Percentiles rank a stretch among this genome's conserved stretches.
phyloP scores from a whole-genome alignment of 1,284 basidiomycete species.

The Termitomyces sp. region DNA sequence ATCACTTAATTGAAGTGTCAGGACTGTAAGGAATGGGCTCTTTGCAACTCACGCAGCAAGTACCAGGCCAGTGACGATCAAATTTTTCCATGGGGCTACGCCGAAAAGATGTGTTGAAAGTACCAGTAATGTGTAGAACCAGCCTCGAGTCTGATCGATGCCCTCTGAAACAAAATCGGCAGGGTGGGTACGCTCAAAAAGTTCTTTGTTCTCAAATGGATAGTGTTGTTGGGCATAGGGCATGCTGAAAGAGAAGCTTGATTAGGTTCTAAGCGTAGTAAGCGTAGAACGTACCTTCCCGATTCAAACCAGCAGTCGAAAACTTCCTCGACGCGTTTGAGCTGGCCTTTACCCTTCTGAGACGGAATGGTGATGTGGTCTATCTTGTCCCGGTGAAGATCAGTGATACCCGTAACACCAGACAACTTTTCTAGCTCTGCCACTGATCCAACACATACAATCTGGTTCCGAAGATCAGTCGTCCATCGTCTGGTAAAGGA shows the following conservation, averaged over 20 bases:
- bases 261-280: neutral
- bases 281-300: slow-evolving; percentile 64
- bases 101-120: slow-evolving; percentile 93
- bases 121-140: slow-evolving; percentile 99
- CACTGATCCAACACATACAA: slow-evolving; percentile 87
- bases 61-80: slow-evolving; percentile 95
- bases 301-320: slow-evolving; percentile 99
- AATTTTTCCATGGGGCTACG: slow-evolving; percentile 95
- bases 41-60: slow-evolving; percentile 72
- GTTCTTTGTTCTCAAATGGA: slow-evolving; percentile 95
- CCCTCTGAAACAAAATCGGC: slow-evolving; percentile 99
- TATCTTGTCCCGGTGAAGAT: slow-evolving; percentile 93
- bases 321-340: slow-evolving; percentile 92
- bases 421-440: slow-evolving; percentile 86
- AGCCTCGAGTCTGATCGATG: slow-evolving; percentile 93
- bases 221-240: slow-evolving; percentile 98
- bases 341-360: slow-evolving; percentile 78
- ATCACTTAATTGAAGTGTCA: slow-evolving; percentile 48
- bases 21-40: neutral
- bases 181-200: slow-evolving; percentile 83
- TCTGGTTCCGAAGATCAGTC: slow-evolving; percentile 35
- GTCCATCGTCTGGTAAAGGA: neutral
- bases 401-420: slow-evolving; percentile 83
- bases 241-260: slow-evolving; percentile 62
- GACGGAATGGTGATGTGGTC: slow-evolving; percentile 97